These are phyloP conservation scores for Naematelia aurantialba DNA, from an alignment of 768 basidiomycete species.

Conservation along the genomic window DNA sequence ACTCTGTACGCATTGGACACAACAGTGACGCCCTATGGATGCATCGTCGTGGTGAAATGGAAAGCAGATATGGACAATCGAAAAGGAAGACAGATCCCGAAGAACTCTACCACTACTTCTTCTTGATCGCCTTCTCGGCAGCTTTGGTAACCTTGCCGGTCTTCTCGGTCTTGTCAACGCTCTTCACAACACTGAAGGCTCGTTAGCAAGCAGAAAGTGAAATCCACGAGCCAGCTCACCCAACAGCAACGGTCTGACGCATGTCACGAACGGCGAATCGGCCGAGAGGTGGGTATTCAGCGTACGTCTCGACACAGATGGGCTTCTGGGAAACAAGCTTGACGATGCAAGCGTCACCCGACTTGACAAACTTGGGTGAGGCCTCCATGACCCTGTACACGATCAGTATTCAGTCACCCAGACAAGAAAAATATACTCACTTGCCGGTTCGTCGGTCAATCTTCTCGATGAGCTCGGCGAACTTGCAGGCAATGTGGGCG, in stretches of 20 bases:
- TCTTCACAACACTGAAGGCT: too few relatives aligned
- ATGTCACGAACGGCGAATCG: conserved; percentile 55
- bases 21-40: neutral
- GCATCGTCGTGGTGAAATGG: neutral
- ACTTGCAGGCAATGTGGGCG: conserved; percentile 99
- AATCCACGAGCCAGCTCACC: conserved; percentile 67
- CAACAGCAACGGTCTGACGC: conserved; percentile 68
- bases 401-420: neutral
- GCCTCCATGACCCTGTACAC: conserved; percentile 39
- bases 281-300: conserved; percentile 93
- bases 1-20: neutral
- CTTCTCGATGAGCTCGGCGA: conserved; percentile 92
- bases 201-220: too few relatives aligned
- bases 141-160: conserved; percentile 66
- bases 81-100: neutral
- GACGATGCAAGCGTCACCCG: conserved; percentile 98
- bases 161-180: conserved; percentile 54
- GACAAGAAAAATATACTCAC: neutral
- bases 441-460: conserved; percentile 97
- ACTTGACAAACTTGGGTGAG: conserved; percentile 90
- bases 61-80: neutral
- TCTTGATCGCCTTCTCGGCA: conserved; percentile 31
- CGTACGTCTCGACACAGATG: conserved; percentile 63
- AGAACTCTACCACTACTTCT: conserved; percentile 20
- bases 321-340: conserved; percentile 89